Evolutionary conservation across 2,329 filamentous ascomycete species (phyloP), one percentile per base, ranked within the genome.

Genomic region (Aspergillus calidoustus): DNA sequence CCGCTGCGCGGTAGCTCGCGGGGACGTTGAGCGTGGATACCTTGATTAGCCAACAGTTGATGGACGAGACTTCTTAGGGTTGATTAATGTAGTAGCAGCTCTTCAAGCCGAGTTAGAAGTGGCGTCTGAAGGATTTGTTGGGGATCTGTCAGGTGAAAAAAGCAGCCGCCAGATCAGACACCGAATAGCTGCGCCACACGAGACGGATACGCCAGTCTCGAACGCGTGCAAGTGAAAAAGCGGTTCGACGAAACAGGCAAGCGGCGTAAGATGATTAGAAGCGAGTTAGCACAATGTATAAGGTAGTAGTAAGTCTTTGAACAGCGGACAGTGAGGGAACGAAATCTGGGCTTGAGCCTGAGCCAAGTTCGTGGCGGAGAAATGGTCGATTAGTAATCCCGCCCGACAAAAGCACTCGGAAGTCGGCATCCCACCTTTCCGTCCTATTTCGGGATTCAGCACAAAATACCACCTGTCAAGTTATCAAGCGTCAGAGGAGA

Each of bases 361-460:
- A 38, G 28, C 41, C 38, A 46, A 46, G 19, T 44, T 58, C 23
- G 55, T 58, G 56, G 48, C 55, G 55, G 48, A 52, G 47, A 54
- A 17, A 43, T 25, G 6, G 8, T n/a, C 3, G 48, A 43, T 58
- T 58, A 58, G 38, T 58, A 51, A 57, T 52, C 17, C 8, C n/a
- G 28, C 44, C 54, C 38, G 25, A 43, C n/a, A 46, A 41, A 41
- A 48, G 19, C 5, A 51, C 15, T 48, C 57, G 50, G 57, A 54
- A 49, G 54, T 53, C 56, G 56, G 56, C 48, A 51, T 51, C 55
- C n/a, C 30, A 44, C 47, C 13, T 43, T 43, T 28, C n/a, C 52
- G 41, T 30, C 52, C 17, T 54, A 34, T 31, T 19, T 4, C 47
- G 43, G 11, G 34, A 15, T 15, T 3, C 11, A 15, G 34, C 34